Evolutionary conservation across 352 stramenopile genomes (phyloP).

Genomic region (Globisporangium sylvaticum): DNA sequence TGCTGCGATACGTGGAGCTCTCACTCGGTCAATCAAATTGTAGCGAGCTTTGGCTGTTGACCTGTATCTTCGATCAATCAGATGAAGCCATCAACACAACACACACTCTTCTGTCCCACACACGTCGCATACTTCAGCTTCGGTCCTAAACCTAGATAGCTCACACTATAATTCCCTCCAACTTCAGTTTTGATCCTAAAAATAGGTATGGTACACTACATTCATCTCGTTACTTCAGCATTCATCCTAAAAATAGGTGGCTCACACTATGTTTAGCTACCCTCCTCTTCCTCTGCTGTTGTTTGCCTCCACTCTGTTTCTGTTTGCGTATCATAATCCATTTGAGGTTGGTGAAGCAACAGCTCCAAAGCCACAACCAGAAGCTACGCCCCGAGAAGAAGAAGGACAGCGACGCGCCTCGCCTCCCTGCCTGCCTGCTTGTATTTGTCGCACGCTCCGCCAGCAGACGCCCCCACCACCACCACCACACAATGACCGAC

Average conservation of each 20-base stretch:
- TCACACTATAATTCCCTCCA: not conserved
- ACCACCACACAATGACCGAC: conserved; percentile 19
- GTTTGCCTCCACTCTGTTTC: conserved; percentile 8
- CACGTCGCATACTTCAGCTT: conserved; percentile 7
- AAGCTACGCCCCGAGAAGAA: not conserved
- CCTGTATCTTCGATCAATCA: not conserved
- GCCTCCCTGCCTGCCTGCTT: not conserved
- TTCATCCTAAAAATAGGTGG: not conserved
- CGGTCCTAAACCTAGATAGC: not conserved
- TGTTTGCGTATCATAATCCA: conserved; percentile 17
- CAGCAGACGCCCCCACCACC: not conserved
- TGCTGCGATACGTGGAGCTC: conserved; percentile 6
- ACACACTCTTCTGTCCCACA: not conserved
- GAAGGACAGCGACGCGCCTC: not conserved
- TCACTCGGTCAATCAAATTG: not conserved
- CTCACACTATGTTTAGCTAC: not conserved
- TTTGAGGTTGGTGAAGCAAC: conserved; percentile 5
- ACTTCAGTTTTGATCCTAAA: not conserved
- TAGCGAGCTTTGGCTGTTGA: not conserved
- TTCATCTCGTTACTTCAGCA: not conserved
- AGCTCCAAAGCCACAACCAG: not conserved
- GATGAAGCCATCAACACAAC: not conserved
- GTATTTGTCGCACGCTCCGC: not conserved
- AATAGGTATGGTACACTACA: not conserved
- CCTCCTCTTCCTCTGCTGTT: not conserved